Evolutionary conservation across 116 monocot genomes (phyloP), one percentile per base, ranked within the genome.

Genomic region (Zostera marina): DNA sequence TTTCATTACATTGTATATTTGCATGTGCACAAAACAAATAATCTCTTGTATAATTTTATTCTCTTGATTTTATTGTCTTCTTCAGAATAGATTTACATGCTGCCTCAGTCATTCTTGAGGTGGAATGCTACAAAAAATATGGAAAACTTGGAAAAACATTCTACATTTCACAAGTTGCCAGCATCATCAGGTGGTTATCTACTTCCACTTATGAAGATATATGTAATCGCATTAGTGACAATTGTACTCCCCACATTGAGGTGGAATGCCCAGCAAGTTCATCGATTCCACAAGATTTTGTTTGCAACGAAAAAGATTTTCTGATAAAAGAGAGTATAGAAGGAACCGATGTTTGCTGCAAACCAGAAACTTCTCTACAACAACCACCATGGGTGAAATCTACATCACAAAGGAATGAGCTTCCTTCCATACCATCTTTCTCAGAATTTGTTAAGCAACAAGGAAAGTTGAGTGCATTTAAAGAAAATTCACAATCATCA

Each of bases 111-210:
- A 68, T 77, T 41, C 82, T 96, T 15, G 88, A 96, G 67, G 57
- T 5, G 22, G 94, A 96, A 32, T 96, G 89, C 79, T 96, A 80
- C 54, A 76, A 68, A 20, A 88, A 82, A 54, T 96, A 81, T 56
- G 75, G 69, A 44, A 88, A 88, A 47, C 80, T 75, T 42, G 94
- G 94, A 8, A 88, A 70, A 63, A 73, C 79, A 22, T 96, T 96
- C 72, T 96, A 88, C 56, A 80, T 76, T 54, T 96, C 88, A 0
- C 84, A 85, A 70, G 56, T 82, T 53, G 94, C 85, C 11, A 80
- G 79, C 19, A 96, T 76, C 8, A 64, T 78, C 52, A 79, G 88
- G 62, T 88, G 94, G 94, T 43, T 88, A 8, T 82, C 85, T 10
- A 76, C 85, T 53, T 68, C 84, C 7, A 80, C 44, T 46, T 53